Evolutionary conservation across 2,329 filamentous ascomycete species (phyloP).

Genomic region (Aspergillus eucalypticola): DNA sequence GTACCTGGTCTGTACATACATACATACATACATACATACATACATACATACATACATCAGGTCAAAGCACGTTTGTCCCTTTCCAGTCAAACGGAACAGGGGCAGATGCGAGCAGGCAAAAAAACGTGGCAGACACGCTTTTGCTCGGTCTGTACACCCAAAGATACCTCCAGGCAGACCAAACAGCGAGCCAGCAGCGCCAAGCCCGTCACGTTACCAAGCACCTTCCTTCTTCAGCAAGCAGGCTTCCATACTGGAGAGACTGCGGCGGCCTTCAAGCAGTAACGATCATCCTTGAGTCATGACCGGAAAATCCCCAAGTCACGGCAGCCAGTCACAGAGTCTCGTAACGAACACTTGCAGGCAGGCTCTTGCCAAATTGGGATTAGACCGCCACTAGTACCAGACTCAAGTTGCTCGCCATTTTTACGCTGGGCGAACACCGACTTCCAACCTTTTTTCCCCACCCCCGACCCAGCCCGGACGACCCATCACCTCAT

Average conservation of each 20-base stretch:
- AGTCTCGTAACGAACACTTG: slow-evolving; percentile 11
- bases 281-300: slow-evolving; percentile 20
- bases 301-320: slow-evolving; percentile 18
- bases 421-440: slow-evolving; percentile 2
- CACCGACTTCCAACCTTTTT: not conserved
- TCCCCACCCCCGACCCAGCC: slow-evolving; percentile 8
- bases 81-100: not conserved
- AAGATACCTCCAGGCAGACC: not conserved
- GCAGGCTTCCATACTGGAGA: not conserved
- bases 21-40: not conserved
- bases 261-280: slow-evolving; percentile 6
- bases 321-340: slow-evolving; percentile 8
- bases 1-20: not conserved
- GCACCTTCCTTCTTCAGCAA: slow-evolving; percentile 13
- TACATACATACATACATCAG: not conserved
- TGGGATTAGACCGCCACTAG: slow-evolving; percentile 10
- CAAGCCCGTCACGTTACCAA: slow-evolving; percentile 7
- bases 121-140: slow-evolving; percentile 11
- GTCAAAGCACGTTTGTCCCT: not conserved
- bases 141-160: not conserved
- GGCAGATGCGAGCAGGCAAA: not conserved
- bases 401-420: slow-evolving; percentile 3
- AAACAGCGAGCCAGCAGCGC: not conserved
- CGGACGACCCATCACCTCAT: slow-evolving; percentile 9
- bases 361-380: slow-evolving; percentile 13